These are phyloP conservation scores for Zhuliangozyma blackwelliae DNA, from an alignment of 1,139 yeast species.

Conservation along the genomic window DNA sequence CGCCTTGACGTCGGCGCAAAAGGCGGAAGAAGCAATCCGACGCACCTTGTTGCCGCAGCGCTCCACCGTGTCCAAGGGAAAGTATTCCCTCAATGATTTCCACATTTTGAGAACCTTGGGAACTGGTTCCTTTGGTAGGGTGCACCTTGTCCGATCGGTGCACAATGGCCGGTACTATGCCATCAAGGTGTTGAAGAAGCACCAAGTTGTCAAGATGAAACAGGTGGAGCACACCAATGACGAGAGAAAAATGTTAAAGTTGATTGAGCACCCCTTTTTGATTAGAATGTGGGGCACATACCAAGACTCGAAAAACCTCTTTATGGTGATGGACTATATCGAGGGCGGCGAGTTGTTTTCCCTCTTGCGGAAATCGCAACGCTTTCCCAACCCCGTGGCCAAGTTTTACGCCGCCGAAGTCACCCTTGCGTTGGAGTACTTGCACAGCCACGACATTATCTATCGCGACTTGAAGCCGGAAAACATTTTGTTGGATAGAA, in stretches of 20 bases:
- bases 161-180: conserved; percentile 61
- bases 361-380: conserved; percentile 51
- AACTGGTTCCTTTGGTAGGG: conserved; percentile 62
- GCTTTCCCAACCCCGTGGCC: conserved; percentile 61
- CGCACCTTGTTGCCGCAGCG: conserved; percentile 30
- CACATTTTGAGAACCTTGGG: conserved; percentile 54
- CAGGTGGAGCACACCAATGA: conserved; percentile 64
- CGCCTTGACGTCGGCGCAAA: conserved; percentile 12
- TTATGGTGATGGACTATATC: conserved; percentile 61
- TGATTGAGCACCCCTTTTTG: conserved; percentile 56
- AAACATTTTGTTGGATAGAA: conserved; percentile 52
- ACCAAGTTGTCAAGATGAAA: conserved; percentile 57
- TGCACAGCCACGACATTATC: conserved; percentile 54
- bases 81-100: conserved; percentile 50
- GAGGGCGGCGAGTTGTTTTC: conserved; percentile 62
- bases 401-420: conserved; percentile 63
- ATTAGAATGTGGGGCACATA: conserved; percentile 66
- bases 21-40: conserved; percentile 23
- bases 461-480: conserved; percentile 62
- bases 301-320: conserved; percentile 52
- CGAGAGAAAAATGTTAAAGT: conserved; percentile 53
- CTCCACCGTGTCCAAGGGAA: conserved; percentile 48
- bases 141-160: conserved; percentile 53
- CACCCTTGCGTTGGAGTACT: conserved; percentile 52
- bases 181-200: conserved; percentile 54